Evolutionary conservation across 768 basidiomycete genomes (phyloP).

Genomic region (Crassisporium funariophilum): DNA sequence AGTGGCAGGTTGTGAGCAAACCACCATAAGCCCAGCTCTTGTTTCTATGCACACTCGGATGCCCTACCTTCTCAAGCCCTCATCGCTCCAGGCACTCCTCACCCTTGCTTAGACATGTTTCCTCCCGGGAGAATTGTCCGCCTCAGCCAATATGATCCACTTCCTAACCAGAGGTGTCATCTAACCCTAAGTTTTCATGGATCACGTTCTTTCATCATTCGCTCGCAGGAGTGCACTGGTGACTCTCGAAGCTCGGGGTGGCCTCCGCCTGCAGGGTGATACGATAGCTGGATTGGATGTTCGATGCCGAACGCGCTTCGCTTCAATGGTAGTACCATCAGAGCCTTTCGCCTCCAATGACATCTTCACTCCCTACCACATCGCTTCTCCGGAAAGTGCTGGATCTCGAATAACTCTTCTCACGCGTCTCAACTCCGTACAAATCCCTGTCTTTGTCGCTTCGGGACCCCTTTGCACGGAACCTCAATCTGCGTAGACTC

Average conservation of each 20-base stretch:
- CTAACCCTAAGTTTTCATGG: constrained; percentile 61
- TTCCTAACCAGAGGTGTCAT: constrained; percentile 47
- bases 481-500: constrained; percentile 14
- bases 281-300: constrained; percentile 10
- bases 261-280: constrained; percentile 8
- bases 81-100: constrained; percentile 53
- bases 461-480: constrained; percentile 49
- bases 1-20: constrained; percentile 10
- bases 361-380: constrained; percentile 31
- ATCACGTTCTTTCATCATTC: constrained; percentile 31
- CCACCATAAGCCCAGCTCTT: constrained; percentile 19
- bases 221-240: constrained; percentile 31
- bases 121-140: constrained; percentile 36
- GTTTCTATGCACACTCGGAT: constrained; percentile 10
- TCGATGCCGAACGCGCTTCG: constrained; percentile 16
- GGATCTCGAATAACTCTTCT: constrained; percentile 23
- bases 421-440: constrained; percentile 35
- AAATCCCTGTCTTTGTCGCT: constrained; percentile 50
- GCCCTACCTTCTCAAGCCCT: constrained; percentile 36
- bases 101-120: constrained; percentile 18
- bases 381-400: constrained; percentile 58
- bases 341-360: constrained; percentile 42
- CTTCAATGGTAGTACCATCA: constrained; percentile 11
- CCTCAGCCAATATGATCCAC: constrained; percentile 57
- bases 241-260: constrained; percentile 16